Percentiles rank a stretch among this genome's conserved stretches.
phyloP scores from a whole-genome alignment of 331 rosid genomes.

The Malus hybrid region DNA sequence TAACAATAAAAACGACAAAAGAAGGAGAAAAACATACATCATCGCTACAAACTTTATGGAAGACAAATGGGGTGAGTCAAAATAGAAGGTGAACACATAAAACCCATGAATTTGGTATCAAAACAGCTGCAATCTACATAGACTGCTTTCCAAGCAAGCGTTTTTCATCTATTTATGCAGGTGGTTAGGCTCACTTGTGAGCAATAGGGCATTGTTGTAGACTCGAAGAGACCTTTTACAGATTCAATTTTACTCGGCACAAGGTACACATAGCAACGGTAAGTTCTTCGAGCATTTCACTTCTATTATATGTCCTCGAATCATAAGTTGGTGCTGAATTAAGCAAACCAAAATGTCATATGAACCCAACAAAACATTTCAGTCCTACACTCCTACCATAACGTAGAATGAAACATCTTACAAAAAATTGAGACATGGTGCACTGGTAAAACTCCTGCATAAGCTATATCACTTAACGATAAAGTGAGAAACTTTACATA shows the following conservation, averaged over 20 bases:
- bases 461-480: background rate
- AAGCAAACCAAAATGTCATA: background rate
- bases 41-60: too few relatives aligned
- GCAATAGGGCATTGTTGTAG: too few relatives aligned
- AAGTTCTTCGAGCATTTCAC: background rate
- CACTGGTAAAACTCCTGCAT: background rate
- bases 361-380: background rate
- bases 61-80: background rate
- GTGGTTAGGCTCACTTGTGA: too few relatives aligned
- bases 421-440: background rate
- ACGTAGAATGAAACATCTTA: background rate
- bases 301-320: background rate
- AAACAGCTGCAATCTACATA: background rate
- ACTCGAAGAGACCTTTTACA: too few relatives aligned
- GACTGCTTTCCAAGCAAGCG: background rate
- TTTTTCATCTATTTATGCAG: background rate
- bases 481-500: background rate
- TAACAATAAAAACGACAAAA: slow-evolving; percentile 9
- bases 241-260: too few relatives aligned
- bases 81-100: background rate
- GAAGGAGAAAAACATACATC: background rate
- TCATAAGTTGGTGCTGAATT: background rate
- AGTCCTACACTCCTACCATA: background rate
- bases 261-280: too few relatives aligned
- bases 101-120: background rate